Evolutionary conservation across 805 yeast species (phyloP), one percentile per base, ranked within the genome.

Genomic region (Nadsonia fulvescens): DNA sequence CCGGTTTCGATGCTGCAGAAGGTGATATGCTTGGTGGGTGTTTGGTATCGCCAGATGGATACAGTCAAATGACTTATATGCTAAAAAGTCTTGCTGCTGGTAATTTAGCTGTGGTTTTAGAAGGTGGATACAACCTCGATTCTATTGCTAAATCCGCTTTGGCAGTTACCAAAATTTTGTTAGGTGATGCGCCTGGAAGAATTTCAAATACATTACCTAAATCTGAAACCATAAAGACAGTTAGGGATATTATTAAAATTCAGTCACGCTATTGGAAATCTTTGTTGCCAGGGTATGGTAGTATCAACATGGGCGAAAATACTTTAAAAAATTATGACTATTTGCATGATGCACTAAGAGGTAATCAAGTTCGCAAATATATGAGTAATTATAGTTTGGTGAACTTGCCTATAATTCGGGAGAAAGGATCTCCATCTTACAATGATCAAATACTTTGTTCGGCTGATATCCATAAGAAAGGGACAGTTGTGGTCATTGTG

Each of bases 1-100:
- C 96, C 1, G 99, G 99, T 1, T 89, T 89, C 41, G 99, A 89
- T 53, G 98, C 98, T 12, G 99, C 99, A 1, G 93, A 79, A 42
- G 96, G 96, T 32, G 99, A 89, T 50, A 73, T 81, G 32, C 78
- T 89, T 35, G 99, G 98, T 7, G 93, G 86, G 24, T 89, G 95
- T 48, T 91, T 79, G 46, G 92, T 89, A 2, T 64, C 93, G 0
- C 98, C 98, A 2, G 75, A 82, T 19, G 93, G 94, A 8, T 89
- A 89, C 47, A 95, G 93, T 6, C 83, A 82, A 36, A 82, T 89
- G 94, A 78, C 95, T 4, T 92, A 82, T 44, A 62, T 72, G 70
- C 57, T 89, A 36, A 83, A 83, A 50, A 68, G 79, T 20, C 53
- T 89, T 22, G 94, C 95, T 2, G 66, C 65, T 39, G 98, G 98